These are phyloP conservation scores for Eucalyptus shirleyi DNA, from an alignment of 345 rosid species.

Conservation along the genomic window DNA sequence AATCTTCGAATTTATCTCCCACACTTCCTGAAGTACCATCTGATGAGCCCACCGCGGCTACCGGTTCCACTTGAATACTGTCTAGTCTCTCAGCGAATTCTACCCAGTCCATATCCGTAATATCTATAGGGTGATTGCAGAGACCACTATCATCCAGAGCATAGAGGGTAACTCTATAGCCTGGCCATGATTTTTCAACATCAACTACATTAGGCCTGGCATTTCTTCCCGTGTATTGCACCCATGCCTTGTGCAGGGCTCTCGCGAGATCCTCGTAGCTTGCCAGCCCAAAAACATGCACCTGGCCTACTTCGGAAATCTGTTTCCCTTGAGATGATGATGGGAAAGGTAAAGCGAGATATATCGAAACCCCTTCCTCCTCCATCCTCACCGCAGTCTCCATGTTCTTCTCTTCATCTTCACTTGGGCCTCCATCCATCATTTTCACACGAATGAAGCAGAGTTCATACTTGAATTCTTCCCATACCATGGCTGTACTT, in stretches of 20 bases:
- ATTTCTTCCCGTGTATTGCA: background rate
- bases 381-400: background rate
- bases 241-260: background rate
- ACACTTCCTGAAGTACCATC: background rate
- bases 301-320: background rate
- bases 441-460: background rate
- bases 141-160: background rate
- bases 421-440: background rate
- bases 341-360: background rate
- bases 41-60: background rate
- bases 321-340: background rate
- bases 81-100: background rate
- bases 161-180: background rate
- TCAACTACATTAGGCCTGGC: background rate
- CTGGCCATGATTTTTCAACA: background rate
- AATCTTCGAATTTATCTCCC: background rate
- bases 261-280: background rate
- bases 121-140: background rate
- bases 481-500: background rate
- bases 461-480: background rate
- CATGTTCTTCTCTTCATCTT: background rate
- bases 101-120: background rate
- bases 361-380: background rate
- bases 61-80: background rate
- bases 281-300: background rate